Conservation (phyloP, 495 filamentous ascomycete species). For the Aspergillus incahuasiensis region DNA sequence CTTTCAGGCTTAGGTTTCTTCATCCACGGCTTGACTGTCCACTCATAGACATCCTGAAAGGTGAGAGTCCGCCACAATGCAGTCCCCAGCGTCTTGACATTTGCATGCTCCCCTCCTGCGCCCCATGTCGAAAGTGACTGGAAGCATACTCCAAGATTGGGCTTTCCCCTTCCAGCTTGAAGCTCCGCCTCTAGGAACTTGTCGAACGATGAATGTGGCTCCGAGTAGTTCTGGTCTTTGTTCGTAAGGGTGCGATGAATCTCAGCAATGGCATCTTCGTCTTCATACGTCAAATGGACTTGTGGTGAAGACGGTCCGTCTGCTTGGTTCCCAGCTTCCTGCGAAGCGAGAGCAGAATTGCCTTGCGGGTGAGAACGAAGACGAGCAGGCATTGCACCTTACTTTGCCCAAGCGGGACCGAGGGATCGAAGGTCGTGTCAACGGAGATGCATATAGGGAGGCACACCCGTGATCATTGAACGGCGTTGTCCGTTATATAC, state of each 20-base stretch:
- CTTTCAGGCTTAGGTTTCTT: slow-evolving; percentile 25
- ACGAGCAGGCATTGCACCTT: slow-evolving; percentile 29
- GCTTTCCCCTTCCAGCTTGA: slow-evolving; percentile 28
- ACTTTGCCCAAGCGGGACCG: slow-evolving; percentile 3
- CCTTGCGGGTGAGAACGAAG: slow-evolving; percentile 24
- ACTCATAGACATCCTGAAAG: slow-evolving; percentile 35
- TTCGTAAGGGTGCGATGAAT: slow-evolving; percentile 33
- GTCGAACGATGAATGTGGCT: slow-evolving; percentile 36
- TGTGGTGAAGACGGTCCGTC: slow-evolving; percentile 21
- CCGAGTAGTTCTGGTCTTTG: slow-evolving; percentile 25
- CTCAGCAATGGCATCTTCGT: slow-evolving; percentile 32
- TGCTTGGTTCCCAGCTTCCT: slow-evolving; percentile 14
- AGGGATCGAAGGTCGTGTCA: background rate
- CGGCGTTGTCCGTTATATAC: slow-evolving; percentile 14
- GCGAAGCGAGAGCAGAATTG: slow-evolving; percentile 19
- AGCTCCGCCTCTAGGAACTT: slow-evolving; percentile 35
- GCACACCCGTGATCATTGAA: background rate
- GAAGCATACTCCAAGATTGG: slow-evolving; percentile 35
- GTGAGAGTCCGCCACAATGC: slow-evolving; percentile 36
- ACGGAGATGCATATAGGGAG: background rate
- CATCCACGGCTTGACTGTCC: slow-evolving; percentile 35
- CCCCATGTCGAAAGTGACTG: slow-evolving; percentile 38
- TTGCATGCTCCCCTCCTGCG: slow-evolving; percentile 26
- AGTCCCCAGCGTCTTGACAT: slow-evolving; percentile 31
- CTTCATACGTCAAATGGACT: slow-evolving; percentile 30